phyloP scores from a whole-genome alignment of 495 filamentous ascomycete species.

The Neurospora africana region DNA sequence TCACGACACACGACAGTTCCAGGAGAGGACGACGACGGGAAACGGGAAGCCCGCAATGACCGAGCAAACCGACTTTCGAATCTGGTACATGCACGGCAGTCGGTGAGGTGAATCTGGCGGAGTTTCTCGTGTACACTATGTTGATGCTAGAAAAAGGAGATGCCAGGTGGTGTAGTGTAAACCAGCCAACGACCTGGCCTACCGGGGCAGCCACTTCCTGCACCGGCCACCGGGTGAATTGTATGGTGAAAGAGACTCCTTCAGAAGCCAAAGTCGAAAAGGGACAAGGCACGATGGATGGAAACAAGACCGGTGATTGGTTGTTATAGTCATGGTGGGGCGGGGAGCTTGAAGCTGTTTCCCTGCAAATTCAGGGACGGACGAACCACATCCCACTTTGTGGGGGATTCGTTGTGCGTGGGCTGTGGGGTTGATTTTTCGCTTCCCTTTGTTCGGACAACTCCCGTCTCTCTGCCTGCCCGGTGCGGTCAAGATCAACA shows the following conservation, averaged over 20 bases:
- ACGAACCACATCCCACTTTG: background rate
- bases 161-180: background rate
- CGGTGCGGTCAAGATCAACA: background rate
- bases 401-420: background rate
- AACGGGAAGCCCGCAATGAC: background rate
- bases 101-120: background rate
- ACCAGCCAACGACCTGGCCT: background rate
- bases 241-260: background rate
- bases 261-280: background rate
- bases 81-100: background rate
- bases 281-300: background rate
- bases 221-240: background rate
- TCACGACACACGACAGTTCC: background rate
- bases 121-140: background rate
- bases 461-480: background rate
- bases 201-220: background rate
- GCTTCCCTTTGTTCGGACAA: background rate
- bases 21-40: background rate
- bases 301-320: background rate
- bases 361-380: background rate
- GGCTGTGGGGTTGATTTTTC: background rate
- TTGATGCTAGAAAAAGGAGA: background rate
- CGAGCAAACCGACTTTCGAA: background rate
- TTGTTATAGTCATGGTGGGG: background rate
- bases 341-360: background rate